Evolutionary conservation across 2,329 filamentous ascomycete genomes (phyloP), one percentile per base, ranked within the genome.

Genomic region (Ceratocystis ficicola): DNA sequence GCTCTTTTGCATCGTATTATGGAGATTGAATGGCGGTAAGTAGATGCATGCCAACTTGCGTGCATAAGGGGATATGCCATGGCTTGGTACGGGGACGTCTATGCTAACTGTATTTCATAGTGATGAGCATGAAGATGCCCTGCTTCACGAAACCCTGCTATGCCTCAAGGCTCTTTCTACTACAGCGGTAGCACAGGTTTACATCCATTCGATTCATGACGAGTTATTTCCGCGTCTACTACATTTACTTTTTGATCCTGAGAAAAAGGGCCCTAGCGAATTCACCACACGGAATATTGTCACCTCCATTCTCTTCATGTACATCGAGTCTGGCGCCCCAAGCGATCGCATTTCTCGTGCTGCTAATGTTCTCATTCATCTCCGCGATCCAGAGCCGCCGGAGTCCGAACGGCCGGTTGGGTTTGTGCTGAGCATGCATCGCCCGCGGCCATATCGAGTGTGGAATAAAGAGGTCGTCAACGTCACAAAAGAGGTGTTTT

Each of bases 401-500:
- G 90, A 93, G 70, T 85, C 87, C 4, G 83, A 87, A 68, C 84
- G 86, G 22, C 90, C 91, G 0, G 79, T 96, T 6, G 86, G 86
- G 2, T 97, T 97, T 73, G 91, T 97, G 60, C 78, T 93, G 25
- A 89, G 92, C 68, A 97, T 97, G 85, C 87, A 89, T 70, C 86
- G 87, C 44, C 84, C 90, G 62, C 84, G 93, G 0, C 93, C 93
- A 0, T 99, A 96, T 75, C 88, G 90, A 44, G 83, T 95, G 2
- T 99, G 93, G 93, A 90, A 87, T 76, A 94, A 92, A 75, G 94
- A 99, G 76, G 85, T 93, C 20, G 86, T 87, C 68, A 92, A 89
- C 71, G 93, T 97, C 61, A 96, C 92, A 52, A 96, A 96, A 75
- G 93, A 99, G 74, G 93, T 97, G 32, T 99, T 99, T 74, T 99